Percentiles rank a stretch among this genome's conserved stretches.
Conservation (phyloP, 2,329 filamentous ascomycete genomes). For the Incumbomyces lentus region DNA sequence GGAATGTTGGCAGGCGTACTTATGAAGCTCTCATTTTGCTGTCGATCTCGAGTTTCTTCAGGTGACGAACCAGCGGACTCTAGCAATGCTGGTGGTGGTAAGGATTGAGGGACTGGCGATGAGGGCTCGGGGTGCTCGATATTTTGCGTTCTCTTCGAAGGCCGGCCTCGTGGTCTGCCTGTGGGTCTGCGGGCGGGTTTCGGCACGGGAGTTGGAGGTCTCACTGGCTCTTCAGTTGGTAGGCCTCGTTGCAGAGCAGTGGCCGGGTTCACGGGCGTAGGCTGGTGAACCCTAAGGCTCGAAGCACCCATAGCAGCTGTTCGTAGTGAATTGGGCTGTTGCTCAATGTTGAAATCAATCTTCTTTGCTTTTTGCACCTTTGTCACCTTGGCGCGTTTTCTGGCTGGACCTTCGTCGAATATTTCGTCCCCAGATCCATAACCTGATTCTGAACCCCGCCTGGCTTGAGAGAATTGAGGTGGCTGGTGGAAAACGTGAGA, state of each 20-base stretch:
- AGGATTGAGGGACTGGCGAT: conserved; percentile 30
- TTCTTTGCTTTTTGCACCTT: conserved; percentile 63
- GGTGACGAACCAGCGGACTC: conserved; percentile 41
- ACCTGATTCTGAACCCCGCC: conserved; percentile 39
- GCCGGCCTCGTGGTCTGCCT: conserved; percentile 17
- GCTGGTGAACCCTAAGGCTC: conserved; percentile 74
- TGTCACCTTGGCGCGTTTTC: conserved; percentile 71
- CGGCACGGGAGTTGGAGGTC: conserved; percentile 36
- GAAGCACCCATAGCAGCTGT: conserved; percentile 87
- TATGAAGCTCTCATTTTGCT: conserved; percentile 28
- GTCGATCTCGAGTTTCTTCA: conserved; percentile 39
- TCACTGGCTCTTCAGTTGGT: conserved; percentile 33
- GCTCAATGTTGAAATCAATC: conserved; percentile 55
- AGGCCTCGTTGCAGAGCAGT: conserved; percentile 21
- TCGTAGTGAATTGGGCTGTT: conserved; percentile 66
- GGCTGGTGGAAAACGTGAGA: conserved; percentile 12
- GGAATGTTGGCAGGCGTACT: conserved; percentile 72
- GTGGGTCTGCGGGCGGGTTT: conserved; percentile 19
- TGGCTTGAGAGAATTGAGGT: conserved; percentile 27
- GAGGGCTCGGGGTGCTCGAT: conserved; percentile 47
- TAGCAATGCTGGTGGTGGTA: conserved; percentile 27
- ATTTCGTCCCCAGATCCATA: conserved; percentile 66
- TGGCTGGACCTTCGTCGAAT: conserved; percentile 44
- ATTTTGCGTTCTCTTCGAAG: conserved; percentile 38
- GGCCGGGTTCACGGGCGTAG: conserved; percentile 43